Base-by-base conservation (phyloP, 139 green algal species). In the Penium margaritaceum region DNA sequence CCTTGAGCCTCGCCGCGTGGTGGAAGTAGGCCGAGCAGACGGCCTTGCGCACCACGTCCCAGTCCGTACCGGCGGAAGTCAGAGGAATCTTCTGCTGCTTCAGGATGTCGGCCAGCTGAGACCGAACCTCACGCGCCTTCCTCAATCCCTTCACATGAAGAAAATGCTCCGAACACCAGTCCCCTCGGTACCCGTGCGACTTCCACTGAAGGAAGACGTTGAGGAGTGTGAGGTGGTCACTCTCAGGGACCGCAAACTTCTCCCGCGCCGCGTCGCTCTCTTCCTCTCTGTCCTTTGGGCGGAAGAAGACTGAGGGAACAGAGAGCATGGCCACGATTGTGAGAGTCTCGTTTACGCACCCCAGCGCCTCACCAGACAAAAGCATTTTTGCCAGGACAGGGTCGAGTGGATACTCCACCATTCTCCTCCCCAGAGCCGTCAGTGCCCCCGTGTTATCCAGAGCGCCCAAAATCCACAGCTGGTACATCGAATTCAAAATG, bases 201-300 rank as follows among this genome's bases (percentile, higher is more conserved):
- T 97, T 95, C 94, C 94, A 99, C 85, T 98, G 94, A 78, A 95
- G 87, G 87, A 97, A 99, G 29, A 95, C 85, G 80, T 99, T 88
- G 53, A 99, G 87, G 80, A 98, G 83, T 0, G 94, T 99, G n/a
- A 98, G 87, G 88, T 99, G 94, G 84, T 99, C 94, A 54, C 79
- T 90, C 87, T 99, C 94, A 0, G 94, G 94, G 36, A 97, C 92
- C 70, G 96, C 97, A 81, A 99, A 99, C 85, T 98, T 98, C 79
- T 99, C 94, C 27, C 94, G 87, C 34, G 92, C 94, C 7, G 92
- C 88, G 76, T 99, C 94, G 60, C 68, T 87, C 87, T 98, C 94
- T 77, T 97, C 94, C 58, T 64, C 89, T 84, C 15, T 84, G 81
- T 84, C 79, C 41, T 80, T 78, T 38, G 87, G 88, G 0, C 89